Base-by-base conservation (phyloP, 495 filamentous ascomycete species). In the Xylaria venustula region DNA sequence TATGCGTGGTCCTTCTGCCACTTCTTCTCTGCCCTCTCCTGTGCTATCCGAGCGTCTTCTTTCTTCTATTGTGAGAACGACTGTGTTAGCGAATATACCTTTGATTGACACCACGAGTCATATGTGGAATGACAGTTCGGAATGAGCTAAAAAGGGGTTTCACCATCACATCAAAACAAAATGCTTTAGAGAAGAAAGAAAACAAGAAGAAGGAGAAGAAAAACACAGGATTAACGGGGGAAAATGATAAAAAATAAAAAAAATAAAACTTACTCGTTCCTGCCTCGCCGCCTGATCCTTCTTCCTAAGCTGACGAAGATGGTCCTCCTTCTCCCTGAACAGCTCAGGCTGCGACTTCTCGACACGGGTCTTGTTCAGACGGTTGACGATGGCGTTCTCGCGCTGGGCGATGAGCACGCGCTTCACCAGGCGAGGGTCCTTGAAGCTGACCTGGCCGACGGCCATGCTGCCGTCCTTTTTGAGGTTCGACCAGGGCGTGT, bases 401-500 rank as follows among this genome's bases (percentile, higher is more conserved):
- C 93, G 87, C 50, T 85, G 79, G 19, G 83, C 67, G 9, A 97
- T 85, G 30, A 94, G 84, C 57, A 94, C 77, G 59, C 86, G 87
- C 72, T 89, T 92, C 65, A 96, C 93, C 68, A 81, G 89, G 68
- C 88, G 88, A n/a, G 79, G 83, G 74, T 97, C 93, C 67, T 96
- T 91, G 77, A 97, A 98, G 42, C 90, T 87, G 51, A 98, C 94
- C 73, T 98, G 94, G 22, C 94, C 94, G 3, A 86, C 87, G 3
- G 91, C 92, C 94, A 98, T 98, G 67, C 85, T 88, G n/a, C 92
- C 93, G 65, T 94, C 90, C 71, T 98, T 98, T 73, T 89, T 87
- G 6, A 98, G 87, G 70, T 98, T 98, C 41, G 91, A 90, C 95
- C 95, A 98, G 19, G 94, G 95, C 2, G 94, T 98, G 75, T 98